Conservation (phyloP, 768 basidiomycete species). For the Porphyrellus cyaneotinctus region DNA sequence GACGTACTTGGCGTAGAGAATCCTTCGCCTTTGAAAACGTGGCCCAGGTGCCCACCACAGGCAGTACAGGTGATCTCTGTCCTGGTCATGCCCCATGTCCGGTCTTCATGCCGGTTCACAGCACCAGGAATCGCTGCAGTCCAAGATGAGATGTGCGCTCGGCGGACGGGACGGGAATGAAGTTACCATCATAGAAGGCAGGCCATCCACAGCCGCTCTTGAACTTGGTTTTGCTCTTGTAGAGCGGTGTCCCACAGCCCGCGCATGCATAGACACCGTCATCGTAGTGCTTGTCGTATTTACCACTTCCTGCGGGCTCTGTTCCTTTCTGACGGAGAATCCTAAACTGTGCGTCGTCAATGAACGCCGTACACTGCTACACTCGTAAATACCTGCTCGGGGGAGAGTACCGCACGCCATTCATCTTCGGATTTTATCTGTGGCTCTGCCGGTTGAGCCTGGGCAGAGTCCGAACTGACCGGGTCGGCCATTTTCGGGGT, state of each 20-base stretch:
- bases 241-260: conserved; percentile 78
- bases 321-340: conserved; percentile 86
- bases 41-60: conserved; percentile 91
- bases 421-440: conserved; percentile 62
- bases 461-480: too few species aligned
- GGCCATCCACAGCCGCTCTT: conserved; percentile 95
- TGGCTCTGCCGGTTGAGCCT: conserved; percentile 8
- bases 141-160: background rate
- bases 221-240: conserved; percentile 89
- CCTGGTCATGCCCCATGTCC: conserved; percentile 58
- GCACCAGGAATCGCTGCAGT: conserved; percentile 81
- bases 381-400: conserved; percentile 62
- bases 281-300: conserved; percentile 66
- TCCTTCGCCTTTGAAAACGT: conserved; percentile 93
- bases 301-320: conserved; percentile 70
- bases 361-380: background rate
- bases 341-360: conserved; percentile 55
- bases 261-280: conserved; percentile 75
- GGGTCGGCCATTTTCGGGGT: too few species aligned
- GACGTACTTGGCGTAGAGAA: conserved; percentile 71
- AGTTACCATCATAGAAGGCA: conserved; percentile 88
- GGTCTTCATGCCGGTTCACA: conserved; percentile 74
- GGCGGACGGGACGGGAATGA: background rate
- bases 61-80: conserved; percentile 88
- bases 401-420: conserved; percentile 78